Conservation (phyloP, 129 eudicot species). For the Flaveria sonorensis region DNA sequence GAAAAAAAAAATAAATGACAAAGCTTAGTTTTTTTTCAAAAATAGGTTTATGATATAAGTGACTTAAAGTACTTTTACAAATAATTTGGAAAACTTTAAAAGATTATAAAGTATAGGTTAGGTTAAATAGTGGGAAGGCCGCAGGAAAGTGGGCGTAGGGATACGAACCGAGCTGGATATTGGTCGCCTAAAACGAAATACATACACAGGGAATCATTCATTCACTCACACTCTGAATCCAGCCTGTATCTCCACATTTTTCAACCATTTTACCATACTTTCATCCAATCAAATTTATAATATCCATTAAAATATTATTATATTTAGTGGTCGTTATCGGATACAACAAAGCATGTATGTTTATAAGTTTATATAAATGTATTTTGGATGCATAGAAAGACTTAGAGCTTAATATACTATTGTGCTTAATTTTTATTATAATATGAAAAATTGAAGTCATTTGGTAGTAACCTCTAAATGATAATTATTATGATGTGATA, state of each 20-base stretch:
- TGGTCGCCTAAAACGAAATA: slow-evolving; percentile 27
- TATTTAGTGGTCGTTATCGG: not conserved
- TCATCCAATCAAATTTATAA: not conserved
- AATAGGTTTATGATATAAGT: not conserved
- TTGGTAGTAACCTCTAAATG: too few relatives aligned
- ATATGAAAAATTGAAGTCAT: too few relatives aligned
- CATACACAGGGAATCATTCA: slow-evolving; percentile 33
- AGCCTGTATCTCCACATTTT: slow-evolving; percentile 34
- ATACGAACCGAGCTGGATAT: slow-evolving; percentile 33
- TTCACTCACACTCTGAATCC: slow-evolving; percentile 25
- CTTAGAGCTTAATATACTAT: too few relatives aligned
- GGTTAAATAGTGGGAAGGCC: not conserved
- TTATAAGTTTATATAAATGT: too few relatives aligned
- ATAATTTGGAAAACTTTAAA: not conserved
- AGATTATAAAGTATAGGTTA: not conserved
- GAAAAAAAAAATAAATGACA: not conserved
- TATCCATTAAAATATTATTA: not conserved
- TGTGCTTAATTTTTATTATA: too few relatives aligned
- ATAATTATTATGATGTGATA: too few relatives aligned
- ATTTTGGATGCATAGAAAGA: too few relatives aligned
- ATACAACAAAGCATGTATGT: not conserved
- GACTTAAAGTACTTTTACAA: not conserved
- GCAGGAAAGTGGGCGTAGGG: slow-evolving; percentile 18
- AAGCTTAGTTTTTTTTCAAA: not conserved
- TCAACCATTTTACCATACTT: slow-evolving; percentile 25